Evolutionary conservation across 345 rosid genomes (phyloP).

Genomic region (Ceriops tagal): DNA sequence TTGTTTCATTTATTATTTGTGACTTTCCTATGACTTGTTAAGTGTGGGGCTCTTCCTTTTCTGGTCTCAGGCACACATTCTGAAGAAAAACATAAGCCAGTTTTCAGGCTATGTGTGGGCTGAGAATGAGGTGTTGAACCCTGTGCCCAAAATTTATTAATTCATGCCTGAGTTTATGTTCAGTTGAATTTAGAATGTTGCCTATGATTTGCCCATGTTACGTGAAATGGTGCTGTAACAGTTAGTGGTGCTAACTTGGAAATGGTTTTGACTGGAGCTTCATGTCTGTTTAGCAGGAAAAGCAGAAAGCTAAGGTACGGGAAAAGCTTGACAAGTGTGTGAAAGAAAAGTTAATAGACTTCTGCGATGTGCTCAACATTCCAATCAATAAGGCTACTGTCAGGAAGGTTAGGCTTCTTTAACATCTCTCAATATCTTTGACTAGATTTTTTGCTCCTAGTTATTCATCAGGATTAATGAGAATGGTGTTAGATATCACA

Average conservation of each 20-base stretch:
- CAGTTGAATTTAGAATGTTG: background rate
- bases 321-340: constrained; percentile 91
- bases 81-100: constrained; percentile 84
- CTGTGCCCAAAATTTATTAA: constrained; percentile 4
- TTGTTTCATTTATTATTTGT: background rate
- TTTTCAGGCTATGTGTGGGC: constrained; percentile 92
- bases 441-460: no score
- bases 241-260: background rate
- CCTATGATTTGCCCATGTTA: background rate
- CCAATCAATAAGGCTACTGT: constrained; percentile 56
- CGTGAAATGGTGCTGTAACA: background rate
- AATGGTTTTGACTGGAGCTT: background rate
- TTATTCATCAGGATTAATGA: background rate
- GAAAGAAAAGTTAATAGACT: constrained; percentile 76
- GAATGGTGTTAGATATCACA: background rate
- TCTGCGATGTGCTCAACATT: constrained; percentile 87
- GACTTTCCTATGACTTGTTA: background rate
- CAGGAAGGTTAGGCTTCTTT: constrained; percentile 45
- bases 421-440: background rate
- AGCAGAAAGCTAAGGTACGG: constrained; percentile 65
- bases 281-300: constrained; percentile 45
- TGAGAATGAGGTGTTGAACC: constrained; percentile 64
- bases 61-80: constrained; percentile 54
- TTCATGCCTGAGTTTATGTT: background rate
- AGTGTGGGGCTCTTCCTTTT: background rate